phyloP scores from a whole-genome alignment of 139 green algal species.

The Chlorella sp. region DNA sequence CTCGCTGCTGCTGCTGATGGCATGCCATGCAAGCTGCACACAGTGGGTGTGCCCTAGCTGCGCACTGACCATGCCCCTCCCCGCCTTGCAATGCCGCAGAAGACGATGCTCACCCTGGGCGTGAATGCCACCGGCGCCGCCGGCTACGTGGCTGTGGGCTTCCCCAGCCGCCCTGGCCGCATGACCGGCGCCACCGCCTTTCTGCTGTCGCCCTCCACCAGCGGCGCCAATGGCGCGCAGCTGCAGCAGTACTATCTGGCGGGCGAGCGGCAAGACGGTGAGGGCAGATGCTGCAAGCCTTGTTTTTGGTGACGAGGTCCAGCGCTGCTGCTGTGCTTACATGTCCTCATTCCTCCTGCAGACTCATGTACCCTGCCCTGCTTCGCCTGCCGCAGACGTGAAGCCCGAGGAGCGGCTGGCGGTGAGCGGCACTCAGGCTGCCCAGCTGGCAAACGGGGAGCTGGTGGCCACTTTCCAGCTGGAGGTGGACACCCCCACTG shows the following conservation, averaged over 20 bases:
- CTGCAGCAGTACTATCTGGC: slow-evolving; percentile 13
- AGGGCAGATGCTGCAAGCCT: not conserved
- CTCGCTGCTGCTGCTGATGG: too few species aligned
- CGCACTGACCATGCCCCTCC: not conserved
- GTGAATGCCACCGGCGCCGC: not conserved
- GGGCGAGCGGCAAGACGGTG: not conserved
- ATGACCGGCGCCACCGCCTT: slow-evolving; percentile 12
- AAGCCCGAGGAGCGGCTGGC: not conserved
- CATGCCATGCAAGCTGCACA: too few species aligned
- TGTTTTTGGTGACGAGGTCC: too few species aligned
- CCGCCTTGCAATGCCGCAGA: not conserved
- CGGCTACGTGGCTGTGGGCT: slow-evolving; percentile 21
- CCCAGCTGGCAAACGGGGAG: not conserved
- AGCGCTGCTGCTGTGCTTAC: too few species aligned
- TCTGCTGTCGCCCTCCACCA: not conserved
- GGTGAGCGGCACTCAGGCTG: slow-evolving; percentile 1
- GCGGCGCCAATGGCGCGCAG: not conserved
- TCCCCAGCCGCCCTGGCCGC: not conserved
- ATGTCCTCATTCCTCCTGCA: not conserved
- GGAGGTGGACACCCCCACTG: slow-evolving; percentile 4
- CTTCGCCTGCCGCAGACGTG: not conserved
- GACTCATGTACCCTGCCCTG: not conserved
- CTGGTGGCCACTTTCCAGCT: slow-evolving; percentile 13
- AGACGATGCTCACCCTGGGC: not conserved
- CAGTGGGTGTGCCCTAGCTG: too few species aligned